Conservation (phyloP, 441 rosid species). For the Populus trichocarpa region DNA sequence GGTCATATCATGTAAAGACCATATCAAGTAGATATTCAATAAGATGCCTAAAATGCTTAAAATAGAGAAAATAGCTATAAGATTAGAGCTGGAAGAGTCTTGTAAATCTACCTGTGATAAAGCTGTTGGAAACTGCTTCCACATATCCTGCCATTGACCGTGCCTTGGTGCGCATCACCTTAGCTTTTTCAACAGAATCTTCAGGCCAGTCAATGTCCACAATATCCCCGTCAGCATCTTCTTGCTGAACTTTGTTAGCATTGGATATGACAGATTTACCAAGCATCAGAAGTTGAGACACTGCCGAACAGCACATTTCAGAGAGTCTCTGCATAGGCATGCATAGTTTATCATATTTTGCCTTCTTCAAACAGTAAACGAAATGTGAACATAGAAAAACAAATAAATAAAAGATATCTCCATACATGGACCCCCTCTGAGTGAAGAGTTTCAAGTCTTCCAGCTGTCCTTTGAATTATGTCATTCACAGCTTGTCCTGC, state of each 20-base stretch:
- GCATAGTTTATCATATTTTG: constrained; percentile 10
- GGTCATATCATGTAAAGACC: background rate
- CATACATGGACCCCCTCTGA: constrained; percentile 97
- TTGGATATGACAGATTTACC: constrained; percentile 74
- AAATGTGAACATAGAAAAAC: background rate
- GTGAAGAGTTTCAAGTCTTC: constrained; percentile 90
- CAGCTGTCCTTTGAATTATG: constrained; percentile 72
- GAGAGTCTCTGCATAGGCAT: constrained; percentile 79
- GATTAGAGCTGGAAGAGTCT: background rate
- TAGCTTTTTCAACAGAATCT: constrained; percentile 83
- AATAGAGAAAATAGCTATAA: background rate
- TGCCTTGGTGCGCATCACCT: constrained; percentile 62
- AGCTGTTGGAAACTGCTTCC: constrained; percentile 84
- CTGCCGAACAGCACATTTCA: constrained; percentile 91
- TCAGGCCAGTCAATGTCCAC: constrained; percentile 83
- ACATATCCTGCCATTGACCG: constrained; percentile 64
- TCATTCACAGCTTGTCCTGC: constrained; percentile 61
- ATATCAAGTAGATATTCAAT: background rate
- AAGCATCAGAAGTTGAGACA: constrained; percentile 71
- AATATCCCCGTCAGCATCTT: constrained; percentile 43
- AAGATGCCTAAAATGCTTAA: background rate
- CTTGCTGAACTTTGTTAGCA: constrained; percentile 61
- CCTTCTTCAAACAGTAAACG: background rate
- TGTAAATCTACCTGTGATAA: constrained; percentile 65
- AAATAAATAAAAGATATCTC: constrained; percentile 10